A percentile compares a stretch with the other conserved stretches of the same genome.
These are phyloP conservation scores for Wickerhamomyces alni DNA, from an alignment of 805 yeast species.

Conservation along the genomic window DNA sequence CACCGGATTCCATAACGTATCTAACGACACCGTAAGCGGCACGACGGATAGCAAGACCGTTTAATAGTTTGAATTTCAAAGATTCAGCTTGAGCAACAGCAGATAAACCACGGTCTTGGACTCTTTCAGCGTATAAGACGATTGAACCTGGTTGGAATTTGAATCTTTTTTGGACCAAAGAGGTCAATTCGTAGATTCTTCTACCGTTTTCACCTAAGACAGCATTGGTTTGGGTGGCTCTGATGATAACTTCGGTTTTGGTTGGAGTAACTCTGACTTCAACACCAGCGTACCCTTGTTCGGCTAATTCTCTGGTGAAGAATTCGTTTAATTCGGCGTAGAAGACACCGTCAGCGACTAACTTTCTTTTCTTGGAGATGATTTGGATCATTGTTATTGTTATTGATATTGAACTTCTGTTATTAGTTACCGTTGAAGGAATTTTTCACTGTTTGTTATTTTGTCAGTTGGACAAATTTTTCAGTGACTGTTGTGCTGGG, in stretches of 20 bases:
- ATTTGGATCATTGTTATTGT: slow-evolving; percentile 23
- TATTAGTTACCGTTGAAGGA: too few relatives aligned
- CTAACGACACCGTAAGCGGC: slow-evolving; percentile 99
- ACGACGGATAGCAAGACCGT: slow-evolving; percentile 99
- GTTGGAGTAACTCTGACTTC: slow-evolving; percentile 98
- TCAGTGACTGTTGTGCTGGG: background rate
- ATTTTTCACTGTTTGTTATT: background rate
- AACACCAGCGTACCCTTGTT: slow-evolving; percentile 99
- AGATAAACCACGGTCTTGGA: slow-evolving; percentile 98
- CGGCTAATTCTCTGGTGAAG: slow-evolving; percentile 99
- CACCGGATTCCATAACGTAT: slow-evolving; percentile 99
- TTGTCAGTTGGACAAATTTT: background rate
- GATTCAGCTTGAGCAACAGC: slow-evolving; percentile 99
- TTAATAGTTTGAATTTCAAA: slow-evolving; percentile 93
- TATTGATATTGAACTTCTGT: background rate
- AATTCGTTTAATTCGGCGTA: slow-evolving; percentile 99
- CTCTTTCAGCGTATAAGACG: slow-evolving; percentile 97
- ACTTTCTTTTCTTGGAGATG: slow-evolving; percentile 97
- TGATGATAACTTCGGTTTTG: slow-evolving; percentile 96
- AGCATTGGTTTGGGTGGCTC: slow-evolving; percentile 98
- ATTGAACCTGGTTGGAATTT: slow-evolving; percentile 89
- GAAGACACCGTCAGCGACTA: slow-evolving; percentile 99
- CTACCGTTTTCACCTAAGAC: slow-evolving; percentile 99
- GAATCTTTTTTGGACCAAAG: slow-evolving; percentile 98
- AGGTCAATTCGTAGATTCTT: slow-evolving; percentile 98